Percentiles rank a stretch among this genome's conserved stretches.
phyloP scores from a whole-genome alignment of 306 rosid genomes.

The Abrus pulchellus region DNA sequence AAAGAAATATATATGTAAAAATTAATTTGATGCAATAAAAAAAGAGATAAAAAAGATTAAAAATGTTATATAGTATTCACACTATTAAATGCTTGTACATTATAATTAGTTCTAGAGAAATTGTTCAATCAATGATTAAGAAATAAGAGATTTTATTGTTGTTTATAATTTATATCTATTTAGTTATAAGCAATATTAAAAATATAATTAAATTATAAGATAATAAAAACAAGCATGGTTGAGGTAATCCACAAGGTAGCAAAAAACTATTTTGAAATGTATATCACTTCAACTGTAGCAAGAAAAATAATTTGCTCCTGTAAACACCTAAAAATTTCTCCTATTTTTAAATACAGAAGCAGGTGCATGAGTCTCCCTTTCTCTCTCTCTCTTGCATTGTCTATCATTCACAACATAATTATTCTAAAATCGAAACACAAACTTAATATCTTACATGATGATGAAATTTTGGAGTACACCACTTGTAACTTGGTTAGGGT shows the following conservation, averaged over 20 bases:
- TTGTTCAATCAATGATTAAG: neutral
- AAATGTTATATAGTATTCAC: too few relatives aligned
- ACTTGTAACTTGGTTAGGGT: neutral
- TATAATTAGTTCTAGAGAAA: neutral
- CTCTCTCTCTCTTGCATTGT: neutral
- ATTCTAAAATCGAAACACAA: conserved; percentile 24
- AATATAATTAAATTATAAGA: conserved; percentile 10
- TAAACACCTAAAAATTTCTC: neutral
- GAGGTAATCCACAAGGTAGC: neutral
- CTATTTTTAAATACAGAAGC: neutral
- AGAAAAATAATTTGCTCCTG: neutral
- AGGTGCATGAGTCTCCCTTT: neutral
- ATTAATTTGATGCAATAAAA: too few relatives aligned
- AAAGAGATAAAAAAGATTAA: too few relatives aligned
- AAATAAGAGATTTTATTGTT: neutral
- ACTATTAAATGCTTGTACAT: too few relatives aligned
- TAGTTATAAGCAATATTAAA: neutral
- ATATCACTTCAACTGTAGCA: neutral
- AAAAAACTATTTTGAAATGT: conserved; percentile 1
- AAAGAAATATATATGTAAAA: too few relatives aligned
- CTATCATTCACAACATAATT: conserved; percentile 33
- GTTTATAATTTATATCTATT: neutral
- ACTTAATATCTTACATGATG: conserved; percentile 36
- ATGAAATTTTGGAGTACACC: conserved; percentile 11
- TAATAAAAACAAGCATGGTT: neutral